Evolutionary conservation across 345 rosid species (phyloP), one percentile per base, ranked within the genome.

Genomic region (Balakata baccata): DNA sequence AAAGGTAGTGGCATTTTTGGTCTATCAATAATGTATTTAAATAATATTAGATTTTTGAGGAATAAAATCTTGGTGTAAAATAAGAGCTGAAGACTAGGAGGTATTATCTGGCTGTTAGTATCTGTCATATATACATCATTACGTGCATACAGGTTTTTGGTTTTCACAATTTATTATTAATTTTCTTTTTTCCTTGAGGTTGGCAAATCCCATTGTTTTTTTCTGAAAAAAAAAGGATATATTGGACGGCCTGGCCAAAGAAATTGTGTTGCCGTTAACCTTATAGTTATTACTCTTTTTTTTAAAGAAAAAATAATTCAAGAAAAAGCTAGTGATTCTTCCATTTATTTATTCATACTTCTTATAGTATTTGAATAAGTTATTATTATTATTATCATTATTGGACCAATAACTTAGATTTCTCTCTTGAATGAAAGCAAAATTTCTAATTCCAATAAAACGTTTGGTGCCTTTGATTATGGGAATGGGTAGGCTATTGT

Each of bases 151-250:
- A 66, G 43, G 72, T 43, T 20, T 64, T 46, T 7, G 5, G 7
- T 11, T 7, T 47, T 64, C 0, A 5, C n/a, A n/a, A n/a, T 7
- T 72, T 38, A 20, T 22, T 41, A 4, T 6, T 0, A 25, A 23
- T 46, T 20, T 2, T 13, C 0, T 39, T 6, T 7, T 34, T 20
- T 38, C 20, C 20, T 34, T 68, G 17, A 68, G 58, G 41, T 25
- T 53, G 49, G 49, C 22, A n/a, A 68, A 71, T 45, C 75, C 80
- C 69, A 68, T 41, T 65, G 0, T 60, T 67, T 71, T 64, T 69
- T 56, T 22, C 5, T 14, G 11, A 12, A 2, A 29, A 61, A 62
- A 12, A n/a, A n/a, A n/a, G n/a, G n/a, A n/a, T n/a, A n/a, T n/a
- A n/a, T n/a, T 7, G 61, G 45, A 68, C 23, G 45, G 59, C 29